Percentiles rank a stretch among this genome's conserved stretches.
Conservation (phyloP, 306 rosid species). For the Corylus heterophylla region DNA sequence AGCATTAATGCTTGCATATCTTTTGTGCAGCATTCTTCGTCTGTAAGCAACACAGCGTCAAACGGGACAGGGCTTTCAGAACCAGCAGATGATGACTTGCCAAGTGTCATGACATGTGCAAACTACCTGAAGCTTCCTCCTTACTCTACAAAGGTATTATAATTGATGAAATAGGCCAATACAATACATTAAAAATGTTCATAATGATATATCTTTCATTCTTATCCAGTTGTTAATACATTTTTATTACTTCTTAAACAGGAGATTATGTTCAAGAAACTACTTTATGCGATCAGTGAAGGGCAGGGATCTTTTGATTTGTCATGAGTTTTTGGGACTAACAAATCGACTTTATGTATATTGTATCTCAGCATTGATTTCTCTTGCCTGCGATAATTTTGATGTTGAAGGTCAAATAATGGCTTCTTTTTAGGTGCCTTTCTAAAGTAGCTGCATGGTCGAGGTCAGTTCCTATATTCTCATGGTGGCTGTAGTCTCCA, state of each 20-base stretch:
- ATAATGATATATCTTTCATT: neutral
- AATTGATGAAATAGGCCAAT: neutral
- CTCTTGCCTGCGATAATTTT: constrained; percentile 42
- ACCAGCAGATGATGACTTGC: constrained; percentile 91
- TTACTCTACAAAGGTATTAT: constrained; percentile 87
- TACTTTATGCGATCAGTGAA: constrained; percentile 92
- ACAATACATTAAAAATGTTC: neutral
- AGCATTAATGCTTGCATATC: constrained; percentile 10
- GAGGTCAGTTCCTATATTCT: constrained; percentile 46
- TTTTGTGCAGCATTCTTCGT: constrained; percentile 72
- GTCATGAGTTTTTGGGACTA: constrained; percentile 74
- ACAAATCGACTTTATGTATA: constrained; percentile 56
- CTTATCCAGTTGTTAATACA: neutral
- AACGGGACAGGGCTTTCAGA: constrained; percentile 81
- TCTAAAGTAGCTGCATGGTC: constrained; percentile 34
- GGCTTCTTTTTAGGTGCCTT: constrained; percentile 41
- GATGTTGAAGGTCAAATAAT: constrained; percentile 58
- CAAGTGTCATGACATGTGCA: constrained; percentile 99
- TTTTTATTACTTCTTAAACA: constrained; percentile 35
- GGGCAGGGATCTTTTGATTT: constrained; percentile 99
- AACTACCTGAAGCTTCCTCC: constrained; percentile 99
- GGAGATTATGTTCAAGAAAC: constrained; percentile 97
- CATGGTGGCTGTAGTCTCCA: neutral
- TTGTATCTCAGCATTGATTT: constrained; percentile 48
- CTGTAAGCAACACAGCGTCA: constrained; percentile 55